These are phyloP conservation scores for Nannochloropsis oceanica DNA, from an alignment of 108 stramenopile genomes.

Conservation along the genomic window DNA sequence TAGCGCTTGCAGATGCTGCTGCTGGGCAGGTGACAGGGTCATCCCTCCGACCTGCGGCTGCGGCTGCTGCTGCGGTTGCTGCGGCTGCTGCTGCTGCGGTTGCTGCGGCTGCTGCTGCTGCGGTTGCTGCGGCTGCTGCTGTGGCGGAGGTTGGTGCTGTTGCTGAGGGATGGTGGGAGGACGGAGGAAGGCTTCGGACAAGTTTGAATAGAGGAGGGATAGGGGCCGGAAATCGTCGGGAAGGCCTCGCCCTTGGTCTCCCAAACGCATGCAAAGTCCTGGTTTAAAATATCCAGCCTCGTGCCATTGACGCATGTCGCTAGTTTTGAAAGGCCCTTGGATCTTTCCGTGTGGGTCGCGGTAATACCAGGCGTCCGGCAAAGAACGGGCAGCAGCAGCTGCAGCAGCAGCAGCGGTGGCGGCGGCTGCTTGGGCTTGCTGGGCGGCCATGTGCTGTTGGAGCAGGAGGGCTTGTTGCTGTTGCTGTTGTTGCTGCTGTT, in stretches of 20 bases:
- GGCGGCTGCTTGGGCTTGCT: not conserved
- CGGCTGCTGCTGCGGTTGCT: conserved; percentile 20
- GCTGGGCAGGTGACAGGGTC: not conserved
- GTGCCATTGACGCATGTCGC: conserved; percentile 93
- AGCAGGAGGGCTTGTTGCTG: conserved; percentile 7
- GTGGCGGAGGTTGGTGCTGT: conserved; percentile 2
- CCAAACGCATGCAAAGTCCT: conserved; percentile 66
- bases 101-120: conserved; percentile 7
- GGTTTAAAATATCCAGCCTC: conserved; percentile 93
- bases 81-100: conserved; percentile 25
- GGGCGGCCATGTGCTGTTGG: not conserved
- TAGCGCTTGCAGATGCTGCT: not conserved
- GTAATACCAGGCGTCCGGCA: conserved; percentile 30
- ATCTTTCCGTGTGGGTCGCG: conserved; percentile 34
- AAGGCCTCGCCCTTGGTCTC: conserved; percentile 24
- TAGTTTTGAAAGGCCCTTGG: conserved; percentile 78
- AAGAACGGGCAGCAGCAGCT: not conserved
- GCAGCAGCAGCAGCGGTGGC: not conserved
- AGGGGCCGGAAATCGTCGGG: conserved; percentile 63
- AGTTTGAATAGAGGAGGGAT: conserved; percentile 33
- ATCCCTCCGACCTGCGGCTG: conserved; percentile 20
- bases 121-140: not conserved
- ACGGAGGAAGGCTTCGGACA: not conserved
- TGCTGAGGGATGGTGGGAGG: not conserved
- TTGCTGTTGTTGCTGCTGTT: conserved; percentile 1